phyloP scores from a whole-genome alignment of 2,329 filamentous ascomycete genomes.

The Rhynchosporium secalis region DNA sequence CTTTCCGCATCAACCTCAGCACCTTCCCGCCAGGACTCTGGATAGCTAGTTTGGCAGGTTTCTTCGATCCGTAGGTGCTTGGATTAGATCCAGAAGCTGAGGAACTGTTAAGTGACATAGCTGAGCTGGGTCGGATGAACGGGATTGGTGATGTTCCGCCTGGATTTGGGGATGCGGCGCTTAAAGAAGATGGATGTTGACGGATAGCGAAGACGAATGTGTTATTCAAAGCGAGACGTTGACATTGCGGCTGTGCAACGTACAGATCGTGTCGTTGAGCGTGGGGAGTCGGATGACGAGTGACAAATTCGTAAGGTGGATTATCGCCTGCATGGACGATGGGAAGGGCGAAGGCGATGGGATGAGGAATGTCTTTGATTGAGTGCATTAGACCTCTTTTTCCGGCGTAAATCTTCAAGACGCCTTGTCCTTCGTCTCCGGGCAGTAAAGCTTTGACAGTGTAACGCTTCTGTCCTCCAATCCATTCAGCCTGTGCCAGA shows the following conservation, averaged over 20 bases:
- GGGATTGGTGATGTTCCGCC: constrained; percentile 54
- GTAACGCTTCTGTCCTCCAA: constrained; percentile 82
- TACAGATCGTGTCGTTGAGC: constrained; percentile 98
- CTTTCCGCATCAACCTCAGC: constrained; percentile 80
- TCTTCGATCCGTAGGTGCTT: constrained; percentile 62
- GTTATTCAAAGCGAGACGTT: constrained; percentile 85
- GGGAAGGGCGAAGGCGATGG: constrained; percentile 84
- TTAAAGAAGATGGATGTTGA: constrained; percentile 75
- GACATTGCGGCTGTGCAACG: constrained; percentile 92
- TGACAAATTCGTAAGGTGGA: constrained; percentile 89
- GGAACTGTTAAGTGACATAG: constrained; percentile 64
- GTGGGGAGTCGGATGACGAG: constrained; percentile 91
- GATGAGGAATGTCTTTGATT: constrained; percentile 93
- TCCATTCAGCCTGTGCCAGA: constrained; percentile 89
- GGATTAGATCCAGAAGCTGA: constrained; percentile 58
- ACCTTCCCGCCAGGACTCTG: constrained; percentile 96
- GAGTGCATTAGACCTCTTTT: constrained; percentile 96
- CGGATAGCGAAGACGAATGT: constrained; percentile 97
- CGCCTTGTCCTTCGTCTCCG: constrained; percentile 84
- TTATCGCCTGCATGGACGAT: constrained; percentile 90
- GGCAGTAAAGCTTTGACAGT: constrained; percentile 91
- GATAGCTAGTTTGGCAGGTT: constrained; percentile 93
- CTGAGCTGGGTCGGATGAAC: constrained; percentile 59
- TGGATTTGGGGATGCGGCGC: constrained; percentile 42
- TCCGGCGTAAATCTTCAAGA: constrained; percentile 89